These are phyloP conservation scores for Cucumis variabilis DNA, from an alignment of 331 rosid species.

Conservation along the genomic window DNA sequence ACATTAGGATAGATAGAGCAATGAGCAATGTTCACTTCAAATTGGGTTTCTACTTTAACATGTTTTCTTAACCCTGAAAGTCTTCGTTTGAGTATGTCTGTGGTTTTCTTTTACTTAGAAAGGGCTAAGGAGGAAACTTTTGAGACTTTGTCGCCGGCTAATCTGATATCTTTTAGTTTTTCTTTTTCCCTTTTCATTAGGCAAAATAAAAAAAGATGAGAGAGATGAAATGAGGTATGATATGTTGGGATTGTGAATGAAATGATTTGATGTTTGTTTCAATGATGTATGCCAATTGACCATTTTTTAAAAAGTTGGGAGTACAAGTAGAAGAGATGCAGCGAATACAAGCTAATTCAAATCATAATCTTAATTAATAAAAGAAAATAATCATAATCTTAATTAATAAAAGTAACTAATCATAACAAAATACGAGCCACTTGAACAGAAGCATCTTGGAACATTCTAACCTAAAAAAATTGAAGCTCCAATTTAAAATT, in stretches of 20 bases:
- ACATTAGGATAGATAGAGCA: neutral
- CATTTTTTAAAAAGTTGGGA: too few relatives aligned
- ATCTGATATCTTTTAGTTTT: neutral
- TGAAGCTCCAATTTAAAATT: too few relatives aligned
- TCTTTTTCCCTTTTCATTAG: neutral
- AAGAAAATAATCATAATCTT: too few relatives aligned
- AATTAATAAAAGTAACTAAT: too few relatives aligned
- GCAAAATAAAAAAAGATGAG: neutral
- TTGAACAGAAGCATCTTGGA: too few relatives aligned
- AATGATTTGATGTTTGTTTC: neutral
- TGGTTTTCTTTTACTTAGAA: neutral
- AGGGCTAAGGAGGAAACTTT: neutral
- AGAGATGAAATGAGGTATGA: neutral
- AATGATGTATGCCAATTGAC: too few relatives aligned
- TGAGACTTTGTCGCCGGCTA: neutral
- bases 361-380: too few relatives aligned
- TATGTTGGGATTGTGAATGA: conserved; percentile 3
- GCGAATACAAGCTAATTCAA: too few relatives aligned
- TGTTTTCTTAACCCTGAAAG: neutral
- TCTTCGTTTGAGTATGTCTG: neutral
- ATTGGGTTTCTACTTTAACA: neutral
- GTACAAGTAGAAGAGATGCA: too few relatives aligned
- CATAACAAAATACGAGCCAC: too few relatives aligned
- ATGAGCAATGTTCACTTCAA: neutral
- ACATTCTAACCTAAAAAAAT: too few relatives aligned